Percentiles rank a stretch among this genome's conserved stretches.
Conservation (phyloP, 768 basidiomycete genomes). For the Grammothele lineata region DNA sequence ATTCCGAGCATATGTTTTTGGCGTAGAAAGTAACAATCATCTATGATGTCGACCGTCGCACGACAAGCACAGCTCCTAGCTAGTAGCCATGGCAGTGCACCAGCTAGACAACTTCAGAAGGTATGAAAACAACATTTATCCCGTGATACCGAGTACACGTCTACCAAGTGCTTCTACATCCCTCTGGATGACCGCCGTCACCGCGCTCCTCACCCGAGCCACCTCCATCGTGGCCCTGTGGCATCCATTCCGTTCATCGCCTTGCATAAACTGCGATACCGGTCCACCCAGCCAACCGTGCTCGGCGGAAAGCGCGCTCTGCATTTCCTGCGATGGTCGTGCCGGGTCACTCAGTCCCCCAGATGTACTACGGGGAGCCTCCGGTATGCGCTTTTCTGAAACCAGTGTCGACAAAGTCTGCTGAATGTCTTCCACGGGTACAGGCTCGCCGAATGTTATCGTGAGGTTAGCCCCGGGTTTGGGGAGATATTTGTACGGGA, state of each 20-base stretch:
- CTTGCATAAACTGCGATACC: background rate
- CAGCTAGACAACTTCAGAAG: no score
- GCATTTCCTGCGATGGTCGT: constrained; percentile 10
- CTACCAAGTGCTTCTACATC: constrained; percentile 27
- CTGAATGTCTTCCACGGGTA: constrained; percentile 40
- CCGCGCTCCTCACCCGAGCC: constrained; percentile 23
- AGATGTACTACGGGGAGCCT: background rate
- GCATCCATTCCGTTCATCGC: background rate
- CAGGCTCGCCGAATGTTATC: constrained; percentile 77
- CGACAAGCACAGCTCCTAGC: no score
- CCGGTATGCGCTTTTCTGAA: constrained; percentile 1
- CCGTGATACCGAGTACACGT: constrained; percentile 10
- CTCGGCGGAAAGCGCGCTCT: constrained; percentile 2
- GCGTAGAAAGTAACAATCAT: no score
- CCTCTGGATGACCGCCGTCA: constrained; percentile 28
- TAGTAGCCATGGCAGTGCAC: no score
- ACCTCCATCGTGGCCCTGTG: constrained; percentile 4
- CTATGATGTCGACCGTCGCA: no score
- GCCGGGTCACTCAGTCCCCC: constrained; percentile 1
- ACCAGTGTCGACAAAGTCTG: constrained; percentile 16
- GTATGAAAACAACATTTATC: no score
- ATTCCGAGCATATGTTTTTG: constrained; percentile 3
- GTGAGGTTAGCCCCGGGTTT: constrained; percentile 57
- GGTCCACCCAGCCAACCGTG: constrained; percentile 11
- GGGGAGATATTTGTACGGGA: constrained; percentile 72